These are phyloP conservation scores for Sclerotinia minor DNA, from an alignment of 2,329 filamentous ascomycete genomes.

Conservation along the genomic window DNA sequence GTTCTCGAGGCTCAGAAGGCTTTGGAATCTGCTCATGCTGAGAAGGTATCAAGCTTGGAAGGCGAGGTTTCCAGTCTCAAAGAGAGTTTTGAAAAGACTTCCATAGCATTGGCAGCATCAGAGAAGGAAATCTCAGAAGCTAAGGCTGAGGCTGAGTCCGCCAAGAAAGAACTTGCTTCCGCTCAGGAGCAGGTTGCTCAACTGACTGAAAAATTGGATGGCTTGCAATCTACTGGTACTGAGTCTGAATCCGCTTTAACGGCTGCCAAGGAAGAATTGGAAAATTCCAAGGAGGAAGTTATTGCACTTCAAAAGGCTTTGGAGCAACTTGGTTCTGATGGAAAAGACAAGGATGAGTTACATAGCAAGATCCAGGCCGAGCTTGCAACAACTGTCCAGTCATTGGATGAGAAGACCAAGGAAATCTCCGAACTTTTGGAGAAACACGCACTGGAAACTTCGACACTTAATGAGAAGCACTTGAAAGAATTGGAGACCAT, in stretches of 20 bases:
- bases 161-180: constrained; percentile 45
- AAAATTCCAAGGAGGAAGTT: constrained; percentile 47
- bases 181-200: constrained; percentile 43
- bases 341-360: constrained; percentile 39
- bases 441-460: constrained; percentile 54
- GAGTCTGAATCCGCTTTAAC: constrained; percentile 49
- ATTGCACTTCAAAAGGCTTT: constrained; percentile 52
- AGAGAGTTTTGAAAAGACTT: constrained; percentile 45
- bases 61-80: constrained; percentile 51
- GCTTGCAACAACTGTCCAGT: constrained; percentile 35
- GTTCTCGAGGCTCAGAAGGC: constrained; percentile 50
- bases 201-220: constrained; percentile 37
- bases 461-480: constrained; percentile 45
- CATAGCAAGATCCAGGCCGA: constrained; percentile 38
- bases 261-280: constrained; percentile 40
- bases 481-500: constrained; percentile 59
- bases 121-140: constrained; percentile 51
- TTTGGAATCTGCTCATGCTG: constrained; percentile 49
- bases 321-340: constrained; percentile 49
- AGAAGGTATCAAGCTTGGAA: constrained; percentile 49
- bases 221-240: constrained; percentile 48
- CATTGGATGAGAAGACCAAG: constrained; percentile 40
- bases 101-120: constrained; percentile 30
- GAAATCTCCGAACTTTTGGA: constrained; percentile 51
- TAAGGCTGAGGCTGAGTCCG: constrained; percentile 49